Evolutionary conservation across 2,329 filamentous ascomycete species (phyloP).

Genomic region (Fusarium sacchari): DNA sequence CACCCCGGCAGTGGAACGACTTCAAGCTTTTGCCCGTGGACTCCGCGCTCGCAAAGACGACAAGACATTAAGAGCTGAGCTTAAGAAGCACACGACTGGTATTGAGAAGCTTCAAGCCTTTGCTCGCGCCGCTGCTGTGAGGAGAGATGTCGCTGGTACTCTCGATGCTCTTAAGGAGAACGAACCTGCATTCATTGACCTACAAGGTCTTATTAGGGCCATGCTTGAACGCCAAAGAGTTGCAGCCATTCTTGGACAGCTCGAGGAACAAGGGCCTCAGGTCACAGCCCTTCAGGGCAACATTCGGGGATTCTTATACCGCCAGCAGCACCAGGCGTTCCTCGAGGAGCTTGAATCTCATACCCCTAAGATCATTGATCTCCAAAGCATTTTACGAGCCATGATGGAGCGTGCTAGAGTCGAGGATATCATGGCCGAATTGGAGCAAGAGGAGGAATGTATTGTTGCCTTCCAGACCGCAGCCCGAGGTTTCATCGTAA

Average conservation of each 20-base stretch:
- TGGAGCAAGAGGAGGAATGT: constrained; percentile 84
- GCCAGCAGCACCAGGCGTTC: constrained; percentile 69
- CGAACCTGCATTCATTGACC: constrained; percentile 57
- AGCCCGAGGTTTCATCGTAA: constrained; percentile 77
- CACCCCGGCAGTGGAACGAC: constrained; percentile 51
- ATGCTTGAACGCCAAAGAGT: constrained; percentile 66
- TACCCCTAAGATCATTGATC: constrained; percentile 70
- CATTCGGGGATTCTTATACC: constrained; percentile 71
- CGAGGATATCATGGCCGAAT: constrained; percentile 76
- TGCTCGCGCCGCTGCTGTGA: constrained; percentile 64
- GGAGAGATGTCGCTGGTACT: constrained; percentile 60
- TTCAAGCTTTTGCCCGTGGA: constrained; percentile 64
- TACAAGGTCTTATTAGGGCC: constrained; percentile 71
- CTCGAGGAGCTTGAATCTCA: constrained; percentile 77
- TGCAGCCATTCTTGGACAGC: constrained; percentile 59
- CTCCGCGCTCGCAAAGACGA: constrained; percentile 21
- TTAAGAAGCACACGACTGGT: constrained; percentile 55
- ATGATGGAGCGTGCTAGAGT: constrained; percentile 81
- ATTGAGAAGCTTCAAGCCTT: constrained; percentile 62
- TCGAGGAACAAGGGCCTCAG: constrained; percentile 66
- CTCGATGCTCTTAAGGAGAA: constrained; percentile 59
- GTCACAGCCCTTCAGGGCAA: constrained; percentile 74
- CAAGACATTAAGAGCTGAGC: constrained; percentile 58
- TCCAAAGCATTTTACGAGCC: constrained; percentile 82
- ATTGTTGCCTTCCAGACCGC: constrained; percentile 80